phyloP scores from a whole-genome alignment of 179 eudicot genomes.

The Spergularia azorica region DNA sequence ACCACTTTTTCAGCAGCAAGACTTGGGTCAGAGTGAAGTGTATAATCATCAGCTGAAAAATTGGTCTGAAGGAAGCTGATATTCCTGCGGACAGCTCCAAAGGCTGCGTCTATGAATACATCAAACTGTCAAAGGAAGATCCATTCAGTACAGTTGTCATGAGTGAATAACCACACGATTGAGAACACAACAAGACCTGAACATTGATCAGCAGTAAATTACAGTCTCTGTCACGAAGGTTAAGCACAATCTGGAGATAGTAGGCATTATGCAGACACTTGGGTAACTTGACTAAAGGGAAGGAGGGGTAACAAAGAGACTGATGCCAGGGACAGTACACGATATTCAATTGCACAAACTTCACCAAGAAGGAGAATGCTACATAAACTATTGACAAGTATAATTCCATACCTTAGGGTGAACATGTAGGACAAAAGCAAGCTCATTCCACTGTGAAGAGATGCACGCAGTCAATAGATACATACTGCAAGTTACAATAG shows the following conservation, averaged over 20 bases:
- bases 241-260: neutral
- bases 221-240: neutral
- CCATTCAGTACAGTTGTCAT: slow-evolving; percentile 6
- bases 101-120: slow-evolving; percentile 70
- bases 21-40: slow-evolving; percentile 33
- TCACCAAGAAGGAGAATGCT: neutral
- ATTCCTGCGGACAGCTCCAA: slow-evolving; percentile 71
- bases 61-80: slow-evolving; percentile 60
- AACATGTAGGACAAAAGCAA: slow-evolving; percentile 61
- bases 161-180: neutral
- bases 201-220: neutral
- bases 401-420: slow-evolving; percentile 66
- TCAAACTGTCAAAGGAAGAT: slow-evolving; percentile 64
- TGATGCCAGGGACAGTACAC: neutral
- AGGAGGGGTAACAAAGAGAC: neutral
- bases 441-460: slow-evolving; percentile 85
- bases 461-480: slow-evolving; percentile 69
- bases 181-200: neutral
- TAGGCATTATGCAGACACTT: neutral
- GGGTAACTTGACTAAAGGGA: neutral
- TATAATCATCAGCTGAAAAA: slow-evolving; percentile 49
- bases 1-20: slow-evolving; percentile 47
- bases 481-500: slow-evolving; percentile 76
- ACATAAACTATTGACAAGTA: neutral
- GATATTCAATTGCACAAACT: neutral